phyloP scores from a whole-genome alignment of 371 early-diverging fungal species.

The Dichotomocladium elegans region DNA sequence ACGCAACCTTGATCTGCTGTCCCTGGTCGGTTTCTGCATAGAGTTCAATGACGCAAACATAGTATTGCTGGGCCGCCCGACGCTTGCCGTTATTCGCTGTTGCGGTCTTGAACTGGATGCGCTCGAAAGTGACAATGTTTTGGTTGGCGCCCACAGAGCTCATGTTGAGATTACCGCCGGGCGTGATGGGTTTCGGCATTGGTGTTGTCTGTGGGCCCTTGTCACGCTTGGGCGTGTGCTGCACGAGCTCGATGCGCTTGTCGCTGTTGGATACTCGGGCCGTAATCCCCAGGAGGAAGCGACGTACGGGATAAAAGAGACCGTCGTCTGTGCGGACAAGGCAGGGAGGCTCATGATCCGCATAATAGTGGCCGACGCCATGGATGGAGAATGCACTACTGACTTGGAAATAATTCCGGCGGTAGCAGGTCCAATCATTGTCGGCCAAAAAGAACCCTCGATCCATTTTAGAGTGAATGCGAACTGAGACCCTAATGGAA shows the following conservation, averaged over 20 bases:
- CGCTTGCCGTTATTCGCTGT: slow-evolving; percentile 93
- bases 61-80: slow-evolving; percentile 90
- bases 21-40: slow-evolving; percentile 62
- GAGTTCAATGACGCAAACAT: slow-evolving; percentile 68
- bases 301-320: slow-evolving; percentile 34
- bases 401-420: slow-evolving; percentile 93
- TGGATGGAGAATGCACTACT: slow-evolving; percentile 69
- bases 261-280: slow-evolving; percentile 75
- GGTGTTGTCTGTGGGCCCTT: slow-evolving; percentile 87
- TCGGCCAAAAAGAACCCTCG: slow-evolving; percentile 79
- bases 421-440: slow-evolving; percentile 91
- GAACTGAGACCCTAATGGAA: slow-evolving; percentile 24
- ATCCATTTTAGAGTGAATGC: slow-evolving; percentile 62
- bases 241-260: slow-evolving; percentile 77
- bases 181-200: slow-evolving; percentile 51
- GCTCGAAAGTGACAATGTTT: slow-evolving; percentile 79
- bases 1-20: slow-evolving; percentile 57
- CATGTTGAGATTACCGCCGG: slow-evolving; percentile 56
- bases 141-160: slow-evolving; percentile 53
- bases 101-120: slow-evolving; percentile 93
- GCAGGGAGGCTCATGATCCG: slow-evolving; percentile 50
- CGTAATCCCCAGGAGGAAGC: slow-evolving; percentile 70
- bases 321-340: slow-evolving; percentile 49
- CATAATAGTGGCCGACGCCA: slow-evolving; percentile 42
- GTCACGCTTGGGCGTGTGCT: slow-evolving; percentile 93